Evolutionary conservation across 257 asterid genomes (phyloP), one percentile per base, ranked within the genome.

Genomic region (Penstemon eatonii): DNA sequence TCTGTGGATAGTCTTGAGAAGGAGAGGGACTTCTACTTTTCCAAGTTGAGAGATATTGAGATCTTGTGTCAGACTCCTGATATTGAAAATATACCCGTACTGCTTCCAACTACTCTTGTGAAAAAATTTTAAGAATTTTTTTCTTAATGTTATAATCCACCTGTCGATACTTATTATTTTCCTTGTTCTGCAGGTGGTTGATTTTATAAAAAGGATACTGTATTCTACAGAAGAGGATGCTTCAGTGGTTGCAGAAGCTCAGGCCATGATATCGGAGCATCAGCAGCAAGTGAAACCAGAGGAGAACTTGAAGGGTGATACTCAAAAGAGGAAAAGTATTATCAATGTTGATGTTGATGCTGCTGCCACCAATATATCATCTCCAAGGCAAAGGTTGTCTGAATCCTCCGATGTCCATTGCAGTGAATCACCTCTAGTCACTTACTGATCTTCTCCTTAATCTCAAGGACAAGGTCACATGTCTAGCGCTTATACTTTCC

Each of bases 1-100:
- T 86, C 91, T 2, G 86, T 92, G 33, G 98, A 92, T 73, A 84
- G 93, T 57, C 84, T 90, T 10, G 98, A 92, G 85, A 88, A 87
- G 84, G 98, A 92, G 80, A 85, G 98, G 75, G 98, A 90, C 81
- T 92, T 90, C 76, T 90, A 90, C 85, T 92, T 92, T 66, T 80
- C 88, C 57, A 92, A 90, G 77, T 57, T 92, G 82, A 88, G 98
- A 83, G 98, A 92, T 63, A 77, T 90, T 49, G 98, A 90, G 71
- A 85, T 92, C 74, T 56, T 90, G 47, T 88, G 96, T 83, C 97
- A 92, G 82, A 80, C 77, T 45, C 90, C 97, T 5, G 82, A 78
- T 71, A 78, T 86, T 60, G 97, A 81, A 80, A 85, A 84, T 39
- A 74, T 70, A 56, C 84, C 87, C 2, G 98, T 92, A 87, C 43